Conservation (phyloP, 441 rosid species). For the Eutrema salsugineum region DNA sequence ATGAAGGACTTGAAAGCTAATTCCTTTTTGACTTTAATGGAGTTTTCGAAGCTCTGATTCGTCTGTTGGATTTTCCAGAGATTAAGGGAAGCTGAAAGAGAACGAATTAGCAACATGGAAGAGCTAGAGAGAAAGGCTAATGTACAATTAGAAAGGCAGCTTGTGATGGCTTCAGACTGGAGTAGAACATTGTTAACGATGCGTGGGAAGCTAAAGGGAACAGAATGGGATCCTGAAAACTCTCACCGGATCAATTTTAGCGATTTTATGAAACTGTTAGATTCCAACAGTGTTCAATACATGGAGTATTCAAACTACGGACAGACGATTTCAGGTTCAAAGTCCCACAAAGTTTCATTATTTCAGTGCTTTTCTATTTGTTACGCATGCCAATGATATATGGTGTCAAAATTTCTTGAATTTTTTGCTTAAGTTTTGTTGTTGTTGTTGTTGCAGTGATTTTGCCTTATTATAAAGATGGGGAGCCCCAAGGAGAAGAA, state of each 20-base stretch:
- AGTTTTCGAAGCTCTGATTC: not conserved
- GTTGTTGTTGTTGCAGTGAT: conserved; percentile 51
- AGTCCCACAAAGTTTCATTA: not conserved
- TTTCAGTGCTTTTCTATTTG: not conserved
- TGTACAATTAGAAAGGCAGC: conserved; percentile 86
- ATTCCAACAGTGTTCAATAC: conserved; percentile 76
- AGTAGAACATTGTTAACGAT: conserved; percentile 67
- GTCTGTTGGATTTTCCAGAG: conserved; percentile 38
- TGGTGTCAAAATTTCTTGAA: not conserved
- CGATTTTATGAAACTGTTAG: conserved; percentile 67
- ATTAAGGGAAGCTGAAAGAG: conserved; percentile 66
- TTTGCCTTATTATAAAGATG: conserved; percentile 81
- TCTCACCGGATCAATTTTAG: conserved; percentile 81
- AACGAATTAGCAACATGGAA: conserved; percentile 62
- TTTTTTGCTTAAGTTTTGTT: not conserved
- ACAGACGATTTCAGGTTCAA: conserved; percentile 78
- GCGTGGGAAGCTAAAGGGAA: conserved; percentile 81
- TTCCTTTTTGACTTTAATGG: not conserved
- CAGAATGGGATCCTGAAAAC: conserved; percentile 88
- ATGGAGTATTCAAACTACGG: conserved; percentile 94
- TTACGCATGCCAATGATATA: not conserved
- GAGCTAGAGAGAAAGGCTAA: conserved; percentile 79
- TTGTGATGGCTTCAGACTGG: conserved; percentile 89
- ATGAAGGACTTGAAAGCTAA: conserved; percentile 11
- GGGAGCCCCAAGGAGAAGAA: conserved; percentile 37